Evolutionary conservation across 495 filamentous ascomycete species (phyloP).

Genomic region (Chaetomium fimeti): DNA sequence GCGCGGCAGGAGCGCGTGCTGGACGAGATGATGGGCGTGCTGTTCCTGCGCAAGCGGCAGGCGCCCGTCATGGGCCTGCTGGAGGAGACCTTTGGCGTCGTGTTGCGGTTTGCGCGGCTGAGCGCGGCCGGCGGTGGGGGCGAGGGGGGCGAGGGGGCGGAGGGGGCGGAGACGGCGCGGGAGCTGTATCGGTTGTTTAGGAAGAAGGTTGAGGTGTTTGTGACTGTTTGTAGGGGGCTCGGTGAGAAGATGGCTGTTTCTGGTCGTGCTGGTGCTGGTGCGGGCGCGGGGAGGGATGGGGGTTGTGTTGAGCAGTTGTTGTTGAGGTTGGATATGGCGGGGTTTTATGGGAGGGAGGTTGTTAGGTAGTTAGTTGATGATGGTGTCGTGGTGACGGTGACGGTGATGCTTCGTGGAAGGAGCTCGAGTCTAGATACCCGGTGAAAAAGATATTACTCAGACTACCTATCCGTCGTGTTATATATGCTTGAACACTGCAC

Average conservation of each 20-base stretch:
- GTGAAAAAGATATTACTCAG: too few relatives aligned
- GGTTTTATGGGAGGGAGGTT: slow-evolving; percentile 46
- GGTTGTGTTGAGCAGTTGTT: slow-evolving; percentile 56
- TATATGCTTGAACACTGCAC: too few relatives aligned
- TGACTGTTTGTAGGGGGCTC: slow-evolving; percentile 60
- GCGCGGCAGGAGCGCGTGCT: slow-evolving; percentile 74
- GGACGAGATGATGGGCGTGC: slow-evolving; percentile 71
- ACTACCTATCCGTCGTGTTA: too few relatives aligned
- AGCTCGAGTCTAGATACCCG: not conserved
- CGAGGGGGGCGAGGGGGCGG: not conserved
- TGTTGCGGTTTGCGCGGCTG: slow-evolving; percentile 63
- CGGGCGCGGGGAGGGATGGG: slow-evolving; percentile 33
- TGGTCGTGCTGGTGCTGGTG: slow-evolving; percentile 43
- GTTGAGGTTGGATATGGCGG: slow-evolving; percentile 60
- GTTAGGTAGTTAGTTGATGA: not conserved
- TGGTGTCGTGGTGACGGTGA: not conserved
- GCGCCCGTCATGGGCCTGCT: slow-evolving; percentile 68
- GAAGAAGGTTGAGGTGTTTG: slow-evolving; percentile 67
- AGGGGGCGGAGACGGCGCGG: slow-evolving; percentile 41
- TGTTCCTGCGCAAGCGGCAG: slow-evolving; percentile 70
- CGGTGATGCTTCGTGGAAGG: not conserved
- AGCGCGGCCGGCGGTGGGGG: slow-evolving; percentile 19
- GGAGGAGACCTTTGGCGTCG: slow-evolving; percentile 70
- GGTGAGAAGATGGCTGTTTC: slow-evolving; percentile 51
- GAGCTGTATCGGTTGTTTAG: slow-evolving; percentile 62